A percentile compares a stretch with the other conserved stretches of the same genome.
Conservation (phyloP, 73 alveolate species). For the Paramecium tetraurelia region DNA sequence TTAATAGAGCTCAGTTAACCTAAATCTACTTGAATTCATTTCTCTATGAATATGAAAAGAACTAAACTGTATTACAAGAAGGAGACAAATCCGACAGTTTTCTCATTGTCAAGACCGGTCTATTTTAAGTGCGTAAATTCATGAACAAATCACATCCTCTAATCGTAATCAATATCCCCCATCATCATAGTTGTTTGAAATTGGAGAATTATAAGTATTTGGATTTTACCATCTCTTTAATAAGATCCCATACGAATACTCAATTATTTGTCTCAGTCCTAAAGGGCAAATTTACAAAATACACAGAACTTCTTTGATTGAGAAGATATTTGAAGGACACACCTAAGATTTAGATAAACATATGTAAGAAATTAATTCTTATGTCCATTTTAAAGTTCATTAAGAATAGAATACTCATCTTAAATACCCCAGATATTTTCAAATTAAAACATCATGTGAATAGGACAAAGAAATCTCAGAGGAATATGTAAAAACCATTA, state of each 20-base stretch:
- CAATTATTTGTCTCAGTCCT: background rate
- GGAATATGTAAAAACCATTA: background rate
- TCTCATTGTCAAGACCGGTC: background rate
- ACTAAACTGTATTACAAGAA: background rate
- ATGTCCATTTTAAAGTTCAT: background rate
- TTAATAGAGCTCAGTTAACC: background rate
- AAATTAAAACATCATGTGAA: background rate
- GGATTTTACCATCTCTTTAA: background rate
- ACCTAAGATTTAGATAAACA: background rate
- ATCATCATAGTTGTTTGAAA: background rate
- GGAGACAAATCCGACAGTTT: constrained; percentile 9
- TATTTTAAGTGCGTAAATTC: background rate
- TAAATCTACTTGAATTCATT: background rate
- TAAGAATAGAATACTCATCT: background rate
- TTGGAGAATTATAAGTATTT: background rate
- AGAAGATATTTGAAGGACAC: background rate
- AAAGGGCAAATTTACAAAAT: background rate
- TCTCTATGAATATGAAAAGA: background rate
- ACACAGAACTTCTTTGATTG: background rate
- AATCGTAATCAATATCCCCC: background rate
- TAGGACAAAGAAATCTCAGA: background rate
- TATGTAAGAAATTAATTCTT: background rate
- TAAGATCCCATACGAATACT: background rate
- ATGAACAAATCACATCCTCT: background rate
- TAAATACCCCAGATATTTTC: background rate